Percentiles rank a stretch among this genome's conserved stretches.
Evolutionary conservation across 1,139 yeast species (phyloP).

Genomic region (Ogataea hybrid): DNA sequence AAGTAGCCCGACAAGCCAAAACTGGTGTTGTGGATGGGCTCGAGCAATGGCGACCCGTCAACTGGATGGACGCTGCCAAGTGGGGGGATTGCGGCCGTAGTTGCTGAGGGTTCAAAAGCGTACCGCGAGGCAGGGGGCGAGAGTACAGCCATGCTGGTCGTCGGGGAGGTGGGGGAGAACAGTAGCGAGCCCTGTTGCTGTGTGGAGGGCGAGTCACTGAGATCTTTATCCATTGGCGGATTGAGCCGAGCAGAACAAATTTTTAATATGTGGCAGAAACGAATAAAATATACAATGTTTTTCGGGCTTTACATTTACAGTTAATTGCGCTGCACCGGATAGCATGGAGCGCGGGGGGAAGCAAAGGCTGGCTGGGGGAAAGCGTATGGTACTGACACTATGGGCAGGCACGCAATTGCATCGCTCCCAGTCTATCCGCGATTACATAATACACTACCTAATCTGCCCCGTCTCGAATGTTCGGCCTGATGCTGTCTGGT

Average conservation of each 20-base stretch:
- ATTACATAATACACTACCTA: too few relatives aligned
- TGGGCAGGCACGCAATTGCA: too few relatives aligned
- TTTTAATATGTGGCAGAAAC: slow-evolving; percentile 11
- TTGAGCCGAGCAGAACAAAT: slow-evolving; percentile 7
- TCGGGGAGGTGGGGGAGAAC: slow-evolving; percentile 23
- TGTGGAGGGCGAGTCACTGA: slow-evolving; percentile 15
- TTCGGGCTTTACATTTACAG: too few relatives aligned
- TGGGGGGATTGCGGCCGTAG: slow-evolving; percentile 26
- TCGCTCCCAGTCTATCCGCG: too few relatives aligned
- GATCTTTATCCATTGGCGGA: slow-evolving; percentile 14
- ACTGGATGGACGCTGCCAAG: slow-evolving; percentile 13
- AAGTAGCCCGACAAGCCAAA: slow-evolving; percentile 12
- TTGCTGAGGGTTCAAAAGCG: slow-evolving; percentile 34
- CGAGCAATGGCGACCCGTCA: slow-evolving; percentile 24
- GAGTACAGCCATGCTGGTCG: slow-evolving; percentile 31
- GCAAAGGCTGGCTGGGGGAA: too few relatives aligned
- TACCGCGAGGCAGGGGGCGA: slow-evolving; percentile 40
- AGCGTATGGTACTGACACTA: too few relatives aligned
- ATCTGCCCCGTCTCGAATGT: background rate
- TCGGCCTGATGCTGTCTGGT: background rate
- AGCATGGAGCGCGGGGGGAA: too few relatives aligned
- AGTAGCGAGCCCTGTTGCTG: slow-evolving; percentile 16
- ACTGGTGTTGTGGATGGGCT: slow-evolving; percentile 10
- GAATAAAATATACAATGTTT: background rate
- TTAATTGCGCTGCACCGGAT: too few relatives aligned